Evolutionary conservation across 306 rosid genomes (phyloP).

Genomic region (Pachyrhizus erosus): DNA sequence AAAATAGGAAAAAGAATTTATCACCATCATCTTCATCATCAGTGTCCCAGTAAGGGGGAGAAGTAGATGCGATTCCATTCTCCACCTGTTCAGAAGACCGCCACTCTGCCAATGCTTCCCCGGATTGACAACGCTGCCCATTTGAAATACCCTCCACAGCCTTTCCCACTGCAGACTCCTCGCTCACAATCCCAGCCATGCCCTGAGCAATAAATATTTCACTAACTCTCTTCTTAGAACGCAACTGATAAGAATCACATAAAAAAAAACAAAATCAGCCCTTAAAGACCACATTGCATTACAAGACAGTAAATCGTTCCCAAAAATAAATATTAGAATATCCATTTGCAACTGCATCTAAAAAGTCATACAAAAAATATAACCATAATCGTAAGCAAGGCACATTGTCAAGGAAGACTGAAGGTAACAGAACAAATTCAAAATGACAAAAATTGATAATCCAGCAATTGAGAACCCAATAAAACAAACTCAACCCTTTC

Average conservation of each 20-base stretch:
- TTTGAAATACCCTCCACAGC: constrained; percentile 71
- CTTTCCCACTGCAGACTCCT: constrained; percentile 81
- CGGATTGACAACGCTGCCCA: constrained; percentile 81
- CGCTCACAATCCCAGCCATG: constrained; percentile 89
- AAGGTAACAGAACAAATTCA: constrained; percentile 27
- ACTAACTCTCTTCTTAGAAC: constrained; percentile 51
- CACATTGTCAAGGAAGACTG: constrained; percentile 27
- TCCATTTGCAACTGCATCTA: constrained; percentile 3
- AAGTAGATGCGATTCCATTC: constrained; percentile 88
- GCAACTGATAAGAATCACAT: constrained; percentile 47
- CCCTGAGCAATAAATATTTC: constrained; percentile 53
- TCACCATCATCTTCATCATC: constrained; percentile 91
- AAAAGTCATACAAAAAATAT: not conserved
- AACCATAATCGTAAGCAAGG: constrained; percentile 14
- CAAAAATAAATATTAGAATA: not conserved
- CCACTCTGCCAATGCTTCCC: constrained; percentile 96
- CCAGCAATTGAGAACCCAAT: constrained; percentile 17
- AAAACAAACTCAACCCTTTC: not conserved
- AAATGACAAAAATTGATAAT: constrained; percentile 9
- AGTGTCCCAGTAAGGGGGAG: constrained; percentile 94
- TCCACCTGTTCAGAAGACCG: constrained; percentile 96
- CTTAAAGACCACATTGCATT: constrained; percentile 40
- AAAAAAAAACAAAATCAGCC: constrained; percentile 21
- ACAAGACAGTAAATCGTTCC: constrained; percentile 25
- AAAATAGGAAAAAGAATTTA: constrained; percentile 38